Percentiles rank a stretch among this genome's conserved stretches.
Evolutionary conservation across 2,329 filamentous ascomycete genomes (phyloP).

Genomic region (Metarhizium album): DNA sequence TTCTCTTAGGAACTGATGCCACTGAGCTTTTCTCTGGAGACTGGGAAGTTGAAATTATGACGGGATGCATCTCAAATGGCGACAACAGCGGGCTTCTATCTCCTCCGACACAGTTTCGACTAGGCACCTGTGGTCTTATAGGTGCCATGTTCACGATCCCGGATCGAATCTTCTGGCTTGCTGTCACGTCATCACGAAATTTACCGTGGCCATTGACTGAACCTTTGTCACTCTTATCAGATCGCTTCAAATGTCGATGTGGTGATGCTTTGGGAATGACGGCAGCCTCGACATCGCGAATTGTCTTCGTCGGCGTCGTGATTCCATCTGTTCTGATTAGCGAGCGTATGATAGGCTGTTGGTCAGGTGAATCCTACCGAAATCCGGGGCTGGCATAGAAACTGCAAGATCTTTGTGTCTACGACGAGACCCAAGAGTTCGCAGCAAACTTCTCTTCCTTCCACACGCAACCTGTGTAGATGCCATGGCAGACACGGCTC

Average conservation of each 20-base stretch:
- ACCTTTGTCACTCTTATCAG: not conserved
- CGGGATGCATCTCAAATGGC: conserved; percentile 9
- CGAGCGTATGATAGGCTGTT: not conserved
- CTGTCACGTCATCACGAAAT: too few species aligned
- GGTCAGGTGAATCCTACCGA: conserved; percentile 9
- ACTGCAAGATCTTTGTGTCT: conserved; percentile 13
- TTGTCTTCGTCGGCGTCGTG: not conserved
- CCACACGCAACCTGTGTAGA: conserved; percentile 17
- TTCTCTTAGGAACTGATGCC: conserved; percentile 1
- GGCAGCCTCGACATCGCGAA: not conserved
- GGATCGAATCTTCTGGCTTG: not conserved
- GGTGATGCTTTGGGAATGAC: not conserved
- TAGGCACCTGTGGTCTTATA: not conserved
- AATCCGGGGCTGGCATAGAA: conserved; percentile 8
- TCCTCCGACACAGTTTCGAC: not conserved
- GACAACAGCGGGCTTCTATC: not conserved
- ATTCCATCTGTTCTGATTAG: not conserved
- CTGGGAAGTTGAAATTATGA: not conserved
- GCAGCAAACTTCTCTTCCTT: conserved; percentile 20
- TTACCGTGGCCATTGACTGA: not conserved
- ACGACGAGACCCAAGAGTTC: conserved; percentile 16
- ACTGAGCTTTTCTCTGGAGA: not conserved
- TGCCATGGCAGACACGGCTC: conserved; percentile 14
- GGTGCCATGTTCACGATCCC: not conserved
- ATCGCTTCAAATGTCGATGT: not conserved